Evolutionary conservation across 192 early-diverging fungal species (phyloP).

Genomic region (Coemansia sp.): DNA sequence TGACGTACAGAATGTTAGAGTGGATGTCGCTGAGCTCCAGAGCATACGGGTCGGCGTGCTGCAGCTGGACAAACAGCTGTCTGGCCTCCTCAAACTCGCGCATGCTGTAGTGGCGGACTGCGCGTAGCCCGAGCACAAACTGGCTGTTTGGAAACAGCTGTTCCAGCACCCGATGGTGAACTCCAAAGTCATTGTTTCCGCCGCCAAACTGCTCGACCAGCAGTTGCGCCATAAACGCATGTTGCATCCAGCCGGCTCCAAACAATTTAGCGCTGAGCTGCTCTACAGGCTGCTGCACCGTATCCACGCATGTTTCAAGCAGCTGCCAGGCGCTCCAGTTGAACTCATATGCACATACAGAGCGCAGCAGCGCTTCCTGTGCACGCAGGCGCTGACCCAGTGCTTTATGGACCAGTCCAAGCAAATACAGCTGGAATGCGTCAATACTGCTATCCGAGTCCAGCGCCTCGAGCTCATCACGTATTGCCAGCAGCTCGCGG

Average conservation of each 20-base stretch:
- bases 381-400: constrained; percentile 50
- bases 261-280: constrained; percentile 18
- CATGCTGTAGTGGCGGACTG: constrained; percentile 62
- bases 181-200: constrained; percentile 24
- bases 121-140: constrained; percentile 65
- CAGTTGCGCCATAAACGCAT: constrained; percentile 60
- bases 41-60: constrained; percentile 69
- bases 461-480: constrained; percentile 29
- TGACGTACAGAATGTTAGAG: constrained; percentile 84
- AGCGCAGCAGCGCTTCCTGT: constrained; percentile 58
- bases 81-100: constrained; percentile 72
- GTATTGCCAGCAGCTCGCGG: constrained; percentile 29
- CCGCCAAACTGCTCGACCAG: constrained; percentile 56
- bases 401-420: constrained; percentile 25
- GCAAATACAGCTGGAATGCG: constrained; percentile 41
- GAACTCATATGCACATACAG: constrained; percentile 70
- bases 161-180: constrained; percentile 46
- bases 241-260: constrained; percentile 41
- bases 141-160: constrained; percentile 60
- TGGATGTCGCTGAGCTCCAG: constrained; percentile 82
- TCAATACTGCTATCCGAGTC: constrained; percentile 23
- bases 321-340: constrained; percentile 95
- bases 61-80: constrained; percentile 67
- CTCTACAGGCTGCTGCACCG: constrained; percentile 21
- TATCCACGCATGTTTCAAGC: constrained; percentile 58